Evolutionary conservation across 139 green algal species (phyloP), one percentile per base, ranked within the genome.

Genomic region (Volvox reticuliferus): DNA sequence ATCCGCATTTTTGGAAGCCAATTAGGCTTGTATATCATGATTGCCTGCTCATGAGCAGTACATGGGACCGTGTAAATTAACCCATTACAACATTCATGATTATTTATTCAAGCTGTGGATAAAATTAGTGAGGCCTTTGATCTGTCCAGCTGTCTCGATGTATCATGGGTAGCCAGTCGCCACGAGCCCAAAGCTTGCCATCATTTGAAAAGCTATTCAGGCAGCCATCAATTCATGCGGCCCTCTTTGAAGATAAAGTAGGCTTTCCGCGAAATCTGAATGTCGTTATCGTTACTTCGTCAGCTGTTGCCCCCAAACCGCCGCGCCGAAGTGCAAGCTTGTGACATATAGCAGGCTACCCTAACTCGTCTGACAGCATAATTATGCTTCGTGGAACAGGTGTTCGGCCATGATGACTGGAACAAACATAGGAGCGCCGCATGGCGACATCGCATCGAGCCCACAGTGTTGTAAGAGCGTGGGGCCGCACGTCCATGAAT

Each of bases 381-480:
- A 13, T 2, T 9, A 12, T 36, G 9, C 33, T 24, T 82, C 76
- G 0, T 82, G 30, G 76, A 55, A 61, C 83, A 92, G 89, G 89
- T 92, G 26, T 93, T 88, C 24, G 36, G 35, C 12, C 82, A 84
- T 28, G 61, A 90, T 0, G 84, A 93, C 76, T 93, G 91, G 91
- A 36, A n/a, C 0, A 28, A 55, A 30, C 87, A 93, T 32, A 69
- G 87, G 18, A 92, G 22, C 28, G 87, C 87, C 20, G 68, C 83
- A 6, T 89, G 44, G 73, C 80, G 91, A 2, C 87, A 93, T 71
- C 80, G 91, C 2, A 35, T 93, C 26, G 91, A 93, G 44, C 91
- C 91, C 12, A 33, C 87, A 0, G 87, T 93, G 22, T 91, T 90
- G 91, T 93, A 61, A 91, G 79, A 0, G 44, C 44, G 5, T 55